Evolutionary conservation across 371 early-diverging fungal species (phyloP).

Genomic region (Rhizopus delemar): DNA sequence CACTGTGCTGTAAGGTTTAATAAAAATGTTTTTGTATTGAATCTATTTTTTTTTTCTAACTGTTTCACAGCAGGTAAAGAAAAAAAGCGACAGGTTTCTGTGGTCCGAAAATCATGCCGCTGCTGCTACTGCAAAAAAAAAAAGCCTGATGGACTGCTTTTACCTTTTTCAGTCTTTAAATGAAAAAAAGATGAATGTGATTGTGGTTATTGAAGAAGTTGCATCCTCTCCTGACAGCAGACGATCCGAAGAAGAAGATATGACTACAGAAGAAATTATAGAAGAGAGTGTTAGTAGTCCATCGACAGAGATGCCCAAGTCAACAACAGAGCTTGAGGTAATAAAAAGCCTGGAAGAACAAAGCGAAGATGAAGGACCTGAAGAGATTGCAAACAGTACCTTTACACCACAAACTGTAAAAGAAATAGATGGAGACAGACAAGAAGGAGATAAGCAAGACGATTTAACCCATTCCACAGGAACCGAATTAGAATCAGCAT

Average conservation of each 20-base stretch:
- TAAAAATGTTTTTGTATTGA: no score
- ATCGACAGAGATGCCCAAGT: neutral
- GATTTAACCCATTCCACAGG: no score
- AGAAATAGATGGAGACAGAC: no score
- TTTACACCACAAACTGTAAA: no score
- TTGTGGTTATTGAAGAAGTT: neutral
- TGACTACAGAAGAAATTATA: neutral
- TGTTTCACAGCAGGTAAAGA: no score
- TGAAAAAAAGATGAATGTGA: neutral
- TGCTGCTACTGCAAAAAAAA: neutral
- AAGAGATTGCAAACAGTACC: no score
- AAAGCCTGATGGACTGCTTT: neutral
- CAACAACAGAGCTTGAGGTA: neutral
- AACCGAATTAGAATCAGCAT: no score
- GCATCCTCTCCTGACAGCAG: neutral
- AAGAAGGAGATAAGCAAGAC: no score
- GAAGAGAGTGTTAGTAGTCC: neutral
- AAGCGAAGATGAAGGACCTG: neutral
- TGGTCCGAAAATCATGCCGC: no score
- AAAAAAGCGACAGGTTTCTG: no score
- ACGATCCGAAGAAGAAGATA: neutral
- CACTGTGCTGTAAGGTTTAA: no score
- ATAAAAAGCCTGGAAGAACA: neutral
- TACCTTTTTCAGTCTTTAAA: neutral
- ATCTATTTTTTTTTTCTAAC: no score